Evolutionary conservation across 2,329 filamentous ascomycete genomes (phyloP).

Genomic region (Aspergillus alliaceus): DNA sequence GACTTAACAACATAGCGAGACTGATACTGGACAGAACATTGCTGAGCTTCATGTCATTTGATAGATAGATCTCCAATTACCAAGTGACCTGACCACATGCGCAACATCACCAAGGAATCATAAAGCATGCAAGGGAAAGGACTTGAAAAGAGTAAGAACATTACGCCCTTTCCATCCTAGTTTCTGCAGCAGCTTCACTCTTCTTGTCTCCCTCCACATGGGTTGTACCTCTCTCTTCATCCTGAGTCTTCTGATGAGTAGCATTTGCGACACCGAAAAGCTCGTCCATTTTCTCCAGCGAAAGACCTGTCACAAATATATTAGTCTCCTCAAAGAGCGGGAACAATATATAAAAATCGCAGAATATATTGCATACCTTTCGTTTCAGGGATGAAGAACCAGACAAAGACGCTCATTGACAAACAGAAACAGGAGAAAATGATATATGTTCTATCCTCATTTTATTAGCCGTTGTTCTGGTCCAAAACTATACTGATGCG

Average conservation of each 20-base stretch:
- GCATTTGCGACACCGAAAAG: conserved; percentile 62
- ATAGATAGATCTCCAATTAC: not conserved
- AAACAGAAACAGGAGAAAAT: conserved; percentile 68
- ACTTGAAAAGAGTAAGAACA: not conserved
- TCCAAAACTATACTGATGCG: too few species aligned
- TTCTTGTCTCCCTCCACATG: conserved; percentile 8
- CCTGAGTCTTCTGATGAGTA: conserved; percentile 19
- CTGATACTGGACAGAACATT: not conserved
- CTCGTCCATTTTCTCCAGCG: conserved; percentile 66
- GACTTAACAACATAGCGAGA: not conserved
- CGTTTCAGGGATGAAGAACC: conserved; percentile 70
- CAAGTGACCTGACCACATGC: not conserved
- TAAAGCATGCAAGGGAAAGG: not conserved
- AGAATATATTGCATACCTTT: conserved; percentile 66
- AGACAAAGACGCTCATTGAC: conserved; percentile 65
- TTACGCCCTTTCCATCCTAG: conserved; percentile 5
- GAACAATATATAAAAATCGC: too few species aligned
- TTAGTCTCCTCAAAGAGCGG: not conserved
- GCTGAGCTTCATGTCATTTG: conserved; percentile 3
- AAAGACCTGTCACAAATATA: conserved; percentile 34
- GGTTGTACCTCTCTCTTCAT: conserved; percentile 16
- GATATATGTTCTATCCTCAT: conserved; percentile 57
- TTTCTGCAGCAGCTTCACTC: conserved; percentile 3
- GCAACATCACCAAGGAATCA: not conserved
- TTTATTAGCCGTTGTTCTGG: conserved; percentile 37